These are phyloP conservation scores for Melampsora abietis-canadensis DNA, from an alignment of 1,284 basidiomycete genomes.

Conservation along the genomic window DNA sequence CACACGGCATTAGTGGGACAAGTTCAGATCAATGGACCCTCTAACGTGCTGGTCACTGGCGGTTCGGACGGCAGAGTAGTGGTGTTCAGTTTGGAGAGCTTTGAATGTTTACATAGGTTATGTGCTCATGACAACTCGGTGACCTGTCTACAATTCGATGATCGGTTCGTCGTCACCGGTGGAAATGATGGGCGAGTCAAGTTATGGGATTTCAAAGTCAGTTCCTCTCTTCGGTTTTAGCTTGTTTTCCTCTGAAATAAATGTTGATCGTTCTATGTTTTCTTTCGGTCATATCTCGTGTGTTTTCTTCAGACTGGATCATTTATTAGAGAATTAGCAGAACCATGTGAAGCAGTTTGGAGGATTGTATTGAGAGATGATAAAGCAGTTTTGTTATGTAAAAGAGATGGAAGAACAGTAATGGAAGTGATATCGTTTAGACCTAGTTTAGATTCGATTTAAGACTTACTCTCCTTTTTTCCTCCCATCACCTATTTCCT, in stretches of 20 bases:
- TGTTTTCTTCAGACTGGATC: conserved; percentile 60
- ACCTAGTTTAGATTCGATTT: conserved; percentile 43
- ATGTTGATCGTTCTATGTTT: background rate
- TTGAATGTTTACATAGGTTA: conserved; percentile 56
- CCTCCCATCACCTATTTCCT: no score
- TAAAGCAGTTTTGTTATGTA: conserved; percentile 76
- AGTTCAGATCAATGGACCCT: conserved; percentile 69
- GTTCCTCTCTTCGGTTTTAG: background rate
- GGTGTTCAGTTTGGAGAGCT: conserved; percentile 70
- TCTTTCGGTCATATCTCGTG: background rate
- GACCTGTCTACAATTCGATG: conserved; percentile 83
- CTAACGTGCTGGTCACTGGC: conserved; percentile 73
- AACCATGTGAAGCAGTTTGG: conserved; percentile 79
- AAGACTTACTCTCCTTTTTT: background rate
- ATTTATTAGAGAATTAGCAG: conserved; percentile 72
- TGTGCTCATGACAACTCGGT: conserved; percentile 84
- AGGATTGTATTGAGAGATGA: conserved; percentile 74
- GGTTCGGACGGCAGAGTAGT: conserved; percentile 92
- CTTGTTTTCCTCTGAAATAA: background rate
- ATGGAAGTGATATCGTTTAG: conserved; percentile 66
- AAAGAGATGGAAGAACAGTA: conserved; percentile 76
- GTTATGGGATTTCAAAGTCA: conserved; percentile 63
- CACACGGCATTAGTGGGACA: conserved; percentile 93
- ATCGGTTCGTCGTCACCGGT: conserved; percentile 59
- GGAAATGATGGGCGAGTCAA: conserved; percentile 90